Conservation (phyloP, 139 green algal genomes). For the Coccomyxa sp. region DNA sequence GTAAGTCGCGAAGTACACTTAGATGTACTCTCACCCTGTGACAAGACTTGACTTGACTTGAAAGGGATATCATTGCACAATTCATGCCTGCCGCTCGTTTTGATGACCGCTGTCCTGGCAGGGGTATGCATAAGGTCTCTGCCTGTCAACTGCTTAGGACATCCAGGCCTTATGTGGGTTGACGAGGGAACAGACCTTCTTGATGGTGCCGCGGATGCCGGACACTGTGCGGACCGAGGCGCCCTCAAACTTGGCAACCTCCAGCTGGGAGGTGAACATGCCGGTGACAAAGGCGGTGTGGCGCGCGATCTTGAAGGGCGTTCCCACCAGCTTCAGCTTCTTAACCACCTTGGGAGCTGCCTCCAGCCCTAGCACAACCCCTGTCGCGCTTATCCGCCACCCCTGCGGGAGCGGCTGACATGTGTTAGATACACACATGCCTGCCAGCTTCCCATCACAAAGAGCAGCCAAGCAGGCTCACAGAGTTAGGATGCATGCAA, state of each 20-base stretch:
- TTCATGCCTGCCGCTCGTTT: too few species aligned
- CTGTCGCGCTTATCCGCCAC: slow-evolving; percentile 91
- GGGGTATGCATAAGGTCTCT: not conserved
- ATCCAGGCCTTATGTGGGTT: not conserved
- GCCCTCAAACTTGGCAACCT: slow-evolving; percentile 86
- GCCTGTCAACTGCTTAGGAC: not conserved
- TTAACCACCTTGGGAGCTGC: slow-evolving; percentile 77
- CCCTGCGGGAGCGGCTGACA: too few species aligned
- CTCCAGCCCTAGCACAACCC: slow-evolving; percentile 87
- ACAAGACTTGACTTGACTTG: too few species aligned
- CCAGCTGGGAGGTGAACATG: slow-evolving; percentile 90
- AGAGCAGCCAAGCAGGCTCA: too few species aligned
- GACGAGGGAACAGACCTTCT: slow-evolving; percentile 67
- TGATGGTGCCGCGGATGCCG: slow-evolving; percentile 94
- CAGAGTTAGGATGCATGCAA: too few species aligned
- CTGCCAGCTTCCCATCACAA: too few species aligned
- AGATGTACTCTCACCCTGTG: too few species aligned
- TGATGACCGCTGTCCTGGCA: not conserved
- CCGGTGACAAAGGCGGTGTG: slow-evolving; percentile 93
- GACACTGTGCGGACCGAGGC: slow-evolving; percentile 85
- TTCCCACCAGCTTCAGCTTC: slow-evolving; percentile 96
- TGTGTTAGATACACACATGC: too few species aligned
- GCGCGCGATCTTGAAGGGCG: slow-evolving; percentile 76
- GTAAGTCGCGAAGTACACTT: too few species aligned
- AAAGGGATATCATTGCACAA: too few species aligned